phyloP scores from a whole-genome alignment of 805 yeast species.

The Cyberlindnera mrakii region DNA sequence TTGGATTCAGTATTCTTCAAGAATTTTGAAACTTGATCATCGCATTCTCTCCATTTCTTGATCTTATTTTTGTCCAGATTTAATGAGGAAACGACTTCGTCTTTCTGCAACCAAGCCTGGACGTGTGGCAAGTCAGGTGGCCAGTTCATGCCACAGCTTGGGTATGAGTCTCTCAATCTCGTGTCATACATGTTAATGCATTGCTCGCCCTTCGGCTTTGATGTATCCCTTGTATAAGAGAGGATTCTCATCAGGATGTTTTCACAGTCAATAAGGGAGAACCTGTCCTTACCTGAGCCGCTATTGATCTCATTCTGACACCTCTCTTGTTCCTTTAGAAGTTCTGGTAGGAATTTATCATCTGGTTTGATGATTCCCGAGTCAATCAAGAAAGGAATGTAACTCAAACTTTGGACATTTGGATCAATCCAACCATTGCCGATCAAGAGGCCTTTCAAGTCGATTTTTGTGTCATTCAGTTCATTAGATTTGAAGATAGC shows the following conservation, averaged over 20 bases:
- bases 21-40: slow-evolving; percentile 44
- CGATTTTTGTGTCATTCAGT: slow-evolving; percentile 19
- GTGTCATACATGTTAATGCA: slow-evolving; percentile 86
- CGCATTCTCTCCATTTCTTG: slow-evolving; percentile 73
- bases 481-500: slow-evolving; percentile 47
- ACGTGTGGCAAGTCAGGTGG: slow-evolving; percentile 60
- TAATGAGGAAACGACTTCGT: slow-evolving; percentile 43
- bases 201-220: slow-evolving; percentile 31
- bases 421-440: slow-evolving; percentile 98
- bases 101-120: slow-evolving; percentile 43
- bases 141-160: slow-evolving; percentile 92
- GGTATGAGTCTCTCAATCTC: slow-evolving; percentile 62
- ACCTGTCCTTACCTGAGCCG: slow-evolving; percentile 17
- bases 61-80: slow-evolving; percentile 39
- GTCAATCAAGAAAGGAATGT: slow-evolving; percentile 62
- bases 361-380: slow-evolving; percentile 45
- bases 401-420: slow-evolving; percentile 72
- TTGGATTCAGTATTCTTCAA: slow-evolving; percentile 47
- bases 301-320: slow-evolving; percentile 53
- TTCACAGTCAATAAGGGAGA: slow-evolving; percentile 41
- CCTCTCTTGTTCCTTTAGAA: slow-evolving; percentile 46
- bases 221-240: slow-evolving; percentile 25
- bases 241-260: slow-evolving; percentile 27
- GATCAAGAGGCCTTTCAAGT: slow-evolving; percentile 63
- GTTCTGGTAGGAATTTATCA: slow-evolving; percentile 32